Base-by-base conservation (phyloP, 2,329 filamentous ascomycete genomes). In the Trichoderma koningiopsis region DNA sequence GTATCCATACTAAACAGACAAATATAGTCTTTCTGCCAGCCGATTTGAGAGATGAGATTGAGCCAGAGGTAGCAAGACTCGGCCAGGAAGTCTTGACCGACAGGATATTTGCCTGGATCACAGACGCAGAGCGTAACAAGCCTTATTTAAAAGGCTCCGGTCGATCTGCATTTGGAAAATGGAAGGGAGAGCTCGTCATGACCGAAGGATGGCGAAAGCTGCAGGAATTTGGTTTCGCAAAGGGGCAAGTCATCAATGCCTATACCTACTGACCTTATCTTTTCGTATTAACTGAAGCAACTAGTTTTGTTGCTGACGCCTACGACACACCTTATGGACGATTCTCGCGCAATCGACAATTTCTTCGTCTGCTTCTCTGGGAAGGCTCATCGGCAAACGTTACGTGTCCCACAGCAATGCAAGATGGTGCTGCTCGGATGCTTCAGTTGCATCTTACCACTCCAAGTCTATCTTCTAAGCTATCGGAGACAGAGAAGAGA, bases 381-480 rank as follows among this genome's bases (percentile, higher is more conserved):
- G 81, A 83, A 14, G 83, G 82, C 2, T 89, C 88, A 0, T 85
- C 84, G 5, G 88, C 87, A 1, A 85, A 87, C 71, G 87, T 88
- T 4, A 86, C 86, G 0, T 92, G 89, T 72, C 90, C 90, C 0
- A 86, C 86, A n/a, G 87, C 86, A 33, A 92, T 92, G 90, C 84
- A 86, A n/a, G 88, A 91, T 72, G 88, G 88, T 13, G 88, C 88
- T 2, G 84, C 86, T 19, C 80, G 81, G 5, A 79, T 88, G 3
- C 76, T 88, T 2, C 80, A 81, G 66, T 76, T 76, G 0, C 84
- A 87, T 55, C 78, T 87, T n/a, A 71, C 73, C 11, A 72, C 74
- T 0, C 72, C 77, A 0, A 74, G 70, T 19, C 73, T 79, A 22
- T 73, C 75, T 0, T 24, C 43, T 4, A 62, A 62, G 33, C 13